Base-by-base conservation (phyloP, 2,329 filamentous ascomycete species). In the Sporothrix inflata region DNA sequence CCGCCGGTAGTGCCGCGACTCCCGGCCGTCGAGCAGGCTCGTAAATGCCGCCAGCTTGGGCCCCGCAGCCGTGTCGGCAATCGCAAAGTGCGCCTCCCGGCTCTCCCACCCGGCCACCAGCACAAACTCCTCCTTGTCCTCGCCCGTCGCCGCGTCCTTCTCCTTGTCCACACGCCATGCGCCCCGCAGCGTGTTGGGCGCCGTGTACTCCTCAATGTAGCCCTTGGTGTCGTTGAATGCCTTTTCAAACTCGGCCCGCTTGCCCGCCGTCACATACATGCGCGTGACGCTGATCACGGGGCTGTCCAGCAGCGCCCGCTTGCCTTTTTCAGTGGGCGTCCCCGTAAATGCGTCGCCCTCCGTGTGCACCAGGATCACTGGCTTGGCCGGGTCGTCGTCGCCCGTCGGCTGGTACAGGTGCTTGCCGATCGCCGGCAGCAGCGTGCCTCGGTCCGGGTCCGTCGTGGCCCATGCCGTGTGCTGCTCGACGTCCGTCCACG, bases 131-230 rank as follows among this genome's bases (percentile, higher is more conserved):
- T 84, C 81, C 66, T 80, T 78, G 45, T 69, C 27, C 47, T 24
- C 49, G 49, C 66, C 49, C 34, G 66, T 30, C 7, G 45, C 47
- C 2, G 73, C 73, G 0, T 78, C 79, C 3, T 76, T 77, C 3
- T 78, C 76, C 72, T 79, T 81, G 68, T 86, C 84, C 38, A 83
- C 79, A 69, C 80, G 81, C 82, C 84, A 85, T 2, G 82, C 83
- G 19, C 76, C 80, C 75, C 80, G 82, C 24, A 83, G 75, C 38
- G 75, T 76, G 49, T 78, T 76, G 19, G 79, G 80, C 19, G 78
- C 76, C 6, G 77, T 78, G 69, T 77, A 77, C 3, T 74, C 73
- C 69, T 78, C 74, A 61, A 83, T 73, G 65, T 79, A 49, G 12
- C 75, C 74, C 74, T 81, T 81, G 45, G 80, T 74, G 40, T 75